Evolutionary conservation across 805 yeast genomes (phyloP), one percentile per base, ranked within the genome.

Genomic region (Candida sphagnicola): DNA sequence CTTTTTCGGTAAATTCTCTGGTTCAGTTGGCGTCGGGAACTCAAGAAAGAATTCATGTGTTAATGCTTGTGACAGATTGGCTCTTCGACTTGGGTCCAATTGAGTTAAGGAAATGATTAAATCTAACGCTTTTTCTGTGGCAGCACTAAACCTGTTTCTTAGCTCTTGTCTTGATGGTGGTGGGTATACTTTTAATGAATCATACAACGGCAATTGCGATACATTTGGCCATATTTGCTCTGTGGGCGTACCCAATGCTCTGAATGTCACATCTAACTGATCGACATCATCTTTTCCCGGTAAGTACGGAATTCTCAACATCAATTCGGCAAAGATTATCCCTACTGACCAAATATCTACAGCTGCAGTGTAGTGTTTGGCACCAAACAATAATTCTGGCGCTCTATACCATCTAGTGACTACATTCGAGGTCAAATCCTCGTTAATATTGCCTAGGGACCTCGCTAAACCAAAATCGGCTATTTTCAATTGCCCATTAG

Each of bases 401-500:
- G 98, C 95, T 39, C 98, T 69, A 61, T 93, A 93, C 99, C 99
- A 93, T 43, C 98, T 67, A 2, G 99, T 93, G 1, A 93, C 99
- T 3, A 93, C 99, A 46, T 90, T 91, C 2, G 95, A 85, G 0
- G 98, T 86, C 58, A 93, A 67, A 32, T 73, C 76, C 46, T 85
- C 93, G 42, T 79, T 77, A 32, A 80, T 77, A 17, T 82, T 72
- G 0, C 95, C 91, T 41, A 87, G 67, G 2, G 90, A 77, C 45
- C 99, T 68, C 0, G 98, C 98, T 32, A 91, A 70, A 48, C 99
- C 99, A 67, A 93, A 93, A 86, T 93, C 99, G 2, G 99, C 99
- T 44, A 93, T 74, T 58, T 93, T 93, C 43, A 93, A 70, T 46
- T 84, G 80, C 1, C 99, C 99, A 43, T 76, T 77, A 0, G 95